Evolutionary conservation across 129 eudicot species (phyloP), one percentile per base, ranked within the genome.

Genomic region (Oenanthe sinensis): DNA sequence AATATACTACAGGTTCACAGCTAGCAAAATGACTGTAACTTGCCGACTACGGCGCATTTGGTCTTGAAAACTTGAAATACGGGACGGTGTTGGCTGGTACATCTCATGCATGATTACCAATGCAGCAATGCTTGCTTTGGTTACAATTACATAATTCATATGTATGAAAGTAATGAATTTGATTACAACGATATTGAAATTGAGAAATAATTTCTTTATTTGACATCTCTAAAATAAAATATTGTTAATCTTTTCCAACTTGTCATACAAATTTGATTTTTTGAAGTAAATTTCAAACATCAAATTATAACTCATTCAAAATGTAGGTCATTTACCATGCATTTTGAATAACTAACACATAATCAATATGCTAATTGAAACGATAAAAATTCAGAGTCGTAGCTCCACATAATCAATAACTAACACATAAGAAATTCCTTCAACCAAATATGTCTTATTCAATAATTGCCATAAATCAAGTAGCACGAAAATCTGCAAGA

Each of bases 31-130:
- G 14, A 36, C 0, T 36, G 22, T 19, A 68, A 39, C 75, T 67
- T 71, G 75, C 75, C 48, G 75, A 71, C 75, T 71, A 71, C 75
- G 75, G 45, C 48, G 75, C 47, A 8, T 71, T 71, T 39, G n/a
- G 75, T 39, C 30, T 40, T 71, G 36, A 42, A 40, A 71, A 40
- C 24, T 71, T 39, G 75, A 71, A 37, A 71, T 71, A 71, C 75
- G 75, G 75, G 43, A 71, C 75, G 26, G 46, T 71, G 46, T 71
- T 71, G 75, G 75, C 14, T 71, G 46, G 26, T 71, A 12, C 10
- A 30, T 30, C 68, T n/a, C 68, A 60, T 60, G 68, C 68, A 60
- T 60, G 68, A 60, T 60, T 60, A 60, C 68, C 68, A 8, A 58
- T 60, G 68, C 16, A 60, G 36, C 68, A 8, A 58, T 60, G 68